These are phyloP conservation scores for Cocos nucifera DNA, from an alignment of 176 grass and related monocot species.

Conservation along the genomic window DNA sequence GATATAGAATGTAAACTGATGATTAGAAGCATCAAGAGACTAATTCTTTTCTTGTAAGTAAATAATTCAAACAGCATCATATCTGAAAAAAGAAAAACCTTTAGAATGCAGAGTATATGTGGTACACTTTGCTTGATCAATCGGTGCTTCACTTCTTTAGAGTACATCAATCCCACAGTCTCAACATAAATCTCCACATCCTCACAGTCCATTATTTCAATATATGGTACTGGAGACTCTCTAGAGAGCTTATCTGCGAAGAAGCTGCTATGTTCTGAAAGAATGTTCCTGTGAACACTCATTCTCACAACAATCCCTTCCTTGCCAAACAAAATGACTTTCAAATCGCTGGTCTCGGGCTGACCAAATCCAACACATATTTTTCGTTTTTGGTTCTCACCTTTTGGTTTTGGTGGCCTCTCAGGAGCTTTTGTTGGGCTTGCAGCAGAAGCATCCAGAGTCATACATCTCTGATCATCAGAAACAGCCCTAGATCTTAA, in stretches of 20 bases:
- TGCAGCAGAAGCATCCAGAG: background rate
- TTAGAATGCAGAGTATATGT: conserved; percentile 65
- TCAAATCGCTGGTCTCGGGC: conserved; percentile 62
- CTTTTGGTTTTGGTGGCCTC: conserved; percentile 9
- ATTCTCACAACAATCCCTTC: conserved; percentile 65
- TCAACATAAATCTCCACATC: conserved; percentile 91
- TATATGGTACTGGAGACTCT: conserved; percentile 38
- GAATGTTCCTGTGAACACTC: conserved; percentile 55
- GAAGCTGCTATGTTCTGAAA: conserved; percentile 49
- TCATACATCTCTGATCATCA: conserved; percentile 4
- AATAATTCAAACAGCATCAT: background rate
- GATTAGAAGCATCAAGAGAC: no score
- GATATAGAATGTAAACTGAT: no score
- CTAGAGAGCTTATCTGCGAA: conserved; percentile 27
- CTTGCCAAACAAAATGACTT: conserved; percentile 57
- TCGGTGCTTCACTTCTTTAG: conserved; percentile 59
- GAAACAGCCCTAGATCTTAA: conserved; percentile 1
- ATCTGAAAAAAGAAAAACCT: conserved; percentile 39
- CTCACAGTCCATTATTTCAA: conserved; percentile 71
- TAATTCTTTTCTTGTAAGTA: no score
- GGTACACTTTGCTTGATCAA: conserved; percentile 80
- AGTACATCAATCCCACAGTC: conserved; percentile 90
- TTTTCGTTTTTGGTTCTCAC: conserved; percentile 27
- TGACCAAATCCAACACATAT: conserved; percentile 80
- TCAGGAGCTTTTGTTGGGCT: conserved; percentile 16